phyloP scores from a whole-genome alignment of 2,329 filamentous ascomycete genomes.

The Pseudodiploospora longispora region DNA sequence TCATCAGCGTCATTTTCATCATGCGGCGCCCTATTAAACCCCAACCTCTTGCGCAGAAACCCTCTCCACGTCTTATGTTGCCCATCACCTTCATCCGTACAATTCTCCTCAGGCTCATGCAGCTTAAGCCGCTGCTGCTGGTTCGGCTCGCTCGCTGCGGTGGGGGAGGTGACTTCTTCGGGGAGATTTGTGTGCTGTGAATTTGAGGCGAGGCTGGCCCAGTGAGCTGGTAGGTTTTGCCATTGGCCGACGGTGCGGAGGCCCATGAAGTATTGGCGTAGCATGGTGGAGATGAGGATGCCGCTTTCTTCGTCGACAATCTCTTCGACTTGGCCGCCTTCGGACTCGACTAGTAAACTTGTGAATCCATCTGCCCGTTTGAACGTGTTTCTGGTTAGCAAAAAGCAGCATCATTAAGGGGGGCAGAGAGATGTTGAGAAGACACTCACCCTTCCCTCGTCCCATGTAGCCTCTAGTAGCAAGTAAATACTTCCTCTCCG shows the following conservation, averaged over 20 bases:
- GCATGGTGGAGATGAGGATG: slow-evolving; percentile 74
- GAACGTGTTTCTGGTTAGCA: slow-evolving; percentile 1
- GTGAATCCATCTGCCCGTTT: slow-evolving; percentile 59
- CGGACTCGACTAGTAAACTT: slow-evolving; percentile 64
- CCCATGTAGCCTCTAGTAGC: slow-evolving; percentile 85
- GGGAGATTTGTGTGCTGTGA: slow-evolving; percentile 44
- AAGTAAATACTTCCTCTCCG: slow-evolving; percentile 58
- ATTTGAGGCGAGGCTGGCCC: slow-evolving; percentile 55
- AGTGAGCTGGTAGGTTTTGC: slow-evolving; percentile 65
- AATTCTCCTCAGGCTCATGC: slow-evolving; percentile 5
- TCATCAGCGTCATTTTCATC: slow-evolving; percentile 34
- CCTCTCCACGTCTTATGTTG: slow-evolving; percentile 24
- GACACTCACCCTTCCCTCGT: slow-evolving; percentile 56
- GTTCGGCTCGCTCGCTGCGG: slow-evolving; percentile 23
- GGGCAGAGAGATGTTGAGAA: neutral
- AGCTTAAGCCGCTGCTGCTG: slow-evolving; percentile 21
- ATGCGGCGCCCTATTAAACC: slow-evolving; percentile 23
- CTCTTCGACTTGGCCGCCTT: slow-evolving; percentile 70
- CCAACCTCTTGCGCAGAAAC: slow-evolving; percentile 28
- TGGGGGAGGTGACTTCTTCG: slow-evolving; percentile 8
- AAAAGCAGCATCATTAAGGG: too few species aligned
- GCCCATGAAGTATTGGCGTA: slow-evolving; percentile 87
- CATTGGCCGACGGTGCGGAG: slow-evolving; percentile 74
- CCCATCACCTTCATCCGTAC: slow-evolving; percentile 10
- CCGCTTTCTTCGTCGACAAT: slow-evolving; percentile 81